Evolutionary conservation across 2,329 filamentous ascomycete genomes (phyloP), one percentile per base, ranked within the genome.

Genomic region (Plectosphaerella sp.): DNA sequence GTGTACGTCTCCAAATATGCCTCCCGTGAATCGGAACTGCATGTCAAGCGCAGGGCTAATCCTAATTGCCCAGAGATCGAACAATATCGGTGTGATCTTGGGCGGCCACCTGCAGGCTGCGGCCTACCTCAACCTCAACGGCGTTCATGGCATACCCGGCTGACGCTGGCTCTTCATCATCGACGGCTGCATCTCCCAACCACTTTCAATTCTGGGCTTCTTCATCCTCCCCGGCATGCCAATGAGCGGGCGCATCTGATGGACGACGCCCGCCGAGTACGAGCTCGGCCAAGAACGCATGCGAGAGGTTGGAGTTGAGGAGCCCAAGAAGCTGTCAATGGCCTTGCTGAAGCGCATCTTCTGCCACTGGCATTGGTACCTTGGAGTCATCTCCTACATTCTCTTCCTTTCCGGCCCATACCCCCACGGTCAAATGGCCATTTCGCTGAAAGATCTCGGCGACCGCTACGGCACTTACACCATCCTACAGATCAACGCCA

Each of bases 131-230:
- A 75, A 75, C 24, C 66, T 79, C 0, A 74, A 77, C 16, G 77
- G 76, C 0, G 66, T 74, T 0, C 64, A 63, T 4, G 78, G 77
- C 0, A 71, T 76, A 61, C 63, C 73, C 0, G 78, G 78, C 0
- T 80, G 76, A 76, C 63, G 70, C 46, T 77, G 71, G 76, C 64
- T 80, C 0, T 82, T 81, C 48, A 74, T 82, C 11, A 79, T 82
- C 24, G 78, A 81, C 49, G 79, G 78, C 1, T 69, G 79, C 28
- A 80, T 81, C 58, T 78, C 75, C 1, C 66, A 82, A 3, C 78
- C 77, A 0, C 71, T 82, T 10, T 73, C 76, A 0, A 51, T 82
- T 2, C 69, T 74, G 6, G 78, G 79, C 0, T 79, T 72, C 54
- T 51, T 80, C 7, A 71, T 80, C 3, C 64, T 62, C 49, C 72